Base-by-base conservation (phyloP, 208 protist species). In the Trypanosoma theileri region DNA sequence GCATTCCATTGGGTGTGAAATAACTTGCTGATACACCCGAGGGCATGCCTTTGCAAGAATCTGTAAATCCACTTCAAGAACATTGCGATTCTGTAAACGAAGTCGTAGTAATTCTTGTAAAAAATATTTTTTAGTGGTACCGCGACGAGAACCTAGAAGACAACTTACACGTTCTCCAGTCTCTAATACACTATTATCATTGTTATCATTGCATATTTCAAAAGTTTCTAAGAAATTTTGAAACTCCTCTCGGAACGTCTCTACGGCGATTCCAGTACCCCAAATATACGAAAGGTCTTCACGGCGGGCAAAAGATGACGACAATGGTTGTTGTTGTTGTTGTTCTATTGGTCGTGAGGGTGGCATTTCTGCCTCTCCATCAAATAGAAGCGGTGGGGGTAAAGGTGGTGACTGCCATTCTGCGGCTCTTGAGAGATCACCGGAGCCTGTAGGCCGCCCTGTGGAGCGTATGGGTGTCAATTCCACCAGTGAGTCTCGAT, bases 251-350 rank as follows among this genome's bases (percentile, higher is more conserved):
- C 80, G 75, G 59, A 94, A 96, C n/a, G 71, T 77, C 70, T 96
- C 88, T 48, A 94, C 82, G 26, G 91, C 86, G 57, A 96, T 96
- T 64, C 79, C 78, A 16, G 91, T 96, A 21, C 91, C 91, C 91
- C 91, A 96, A 54, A 96, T 91, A 68, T 96, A 96, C 10, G 88
- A 84, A 50, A 85, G 75, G n/a, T 93, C 88, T 48, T 93, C 88
- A 14, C 81, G 80, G 22, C 85, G 86, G 58, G 45, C 59, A 24
- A 68, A 69, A 14, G 65, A 53, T 35, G 31, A 41, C 46, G 72
- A 48, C 10, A 41, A 16, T 16, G 13, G 24, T 26, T 41, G 55
- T 21, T 51, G 41, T 2, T 51, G 19, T 21, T 42, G 58, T 59
- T 55, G 72, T 51, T 40, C 8, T 35, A 35, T 35, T 1, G 28